Evolutionary conservation across 2,329 filamentous ascomycete genomes (phyloP).

Genomic region (Microdochium bolleyi): DNA sequence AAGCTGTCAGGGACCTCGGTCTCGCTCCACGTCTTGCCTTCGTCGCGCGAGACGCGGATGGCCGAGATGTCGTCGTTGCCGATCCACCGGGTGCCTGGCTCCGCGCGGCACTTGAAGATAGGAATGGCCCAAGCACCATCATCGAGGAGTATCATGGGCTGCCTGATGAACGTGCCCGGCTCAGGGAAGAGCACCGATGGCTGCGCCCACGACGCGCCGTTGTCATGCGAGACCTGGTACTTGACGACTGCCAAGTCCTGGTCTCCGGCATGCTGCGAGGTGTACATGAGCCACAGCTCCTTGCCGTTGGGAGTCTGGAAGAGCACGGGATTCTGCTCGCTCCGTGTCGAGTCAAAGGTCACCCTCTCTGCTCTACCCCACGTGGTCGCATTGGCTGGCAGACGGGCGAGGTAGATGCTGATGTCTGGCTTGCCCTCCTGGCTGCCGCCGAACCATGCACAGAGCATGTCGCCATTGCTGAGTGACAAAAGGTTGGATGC

Average conservation of each 20-base stretch:
- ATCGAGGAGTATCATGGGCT: constrained; percentile 26
- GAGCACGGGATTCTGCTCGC: constrained; percentile 35
- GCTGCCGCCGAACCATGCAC: constrained; percentile 35
- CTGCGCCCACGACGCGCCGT: constrained; percentile 26
- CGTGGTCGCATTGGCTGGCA: constrained; percentile 13
- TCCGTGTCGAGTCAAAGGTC: constrained; percentile 27
- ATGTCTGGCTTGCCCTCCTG: constrained; percentile 36
- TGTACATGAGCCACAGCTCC: constrained; percentile 32
- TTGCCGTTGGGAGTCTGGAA: constrained; percentile 25
- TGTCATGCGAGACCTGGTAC: constrained; percentile 24
- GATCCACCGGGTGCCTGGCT: constrained; percentile 30
- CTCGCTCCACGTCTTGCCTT: constrained; percentile 29
- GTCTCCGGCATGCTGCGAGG: constrained; percentile 33
- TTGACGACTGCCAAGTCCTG: constrained; percentile 32
- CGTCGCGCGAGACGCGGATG: constrained; percentile 25
- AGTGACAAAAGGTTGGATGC: constrained; percentile 34
- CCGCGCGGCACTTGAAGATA: constrained; percentile 31
- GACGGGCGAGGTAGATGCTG: constrained; percentile 30
- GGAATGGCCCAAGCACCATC: constrained; percentile 32
- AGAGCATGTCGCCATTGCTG: constrained; percentile 28
- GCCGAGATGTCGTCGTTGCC: constrained; percentile 34
- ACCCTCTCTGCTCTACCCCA: constrained; percentile 24
- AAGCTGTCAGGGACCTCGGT: constrained; percentile 24
- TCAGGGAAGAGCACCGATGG: constrained; percentile 21
- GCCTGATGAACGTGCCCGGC: constrained; percentile 29